Evolutionary conservation across 2,329 filamentous ascomycete genomes (phyloP), one percentile per base, ranked within the genome.

Genomic region (Ophiostoma ips): DNA sequence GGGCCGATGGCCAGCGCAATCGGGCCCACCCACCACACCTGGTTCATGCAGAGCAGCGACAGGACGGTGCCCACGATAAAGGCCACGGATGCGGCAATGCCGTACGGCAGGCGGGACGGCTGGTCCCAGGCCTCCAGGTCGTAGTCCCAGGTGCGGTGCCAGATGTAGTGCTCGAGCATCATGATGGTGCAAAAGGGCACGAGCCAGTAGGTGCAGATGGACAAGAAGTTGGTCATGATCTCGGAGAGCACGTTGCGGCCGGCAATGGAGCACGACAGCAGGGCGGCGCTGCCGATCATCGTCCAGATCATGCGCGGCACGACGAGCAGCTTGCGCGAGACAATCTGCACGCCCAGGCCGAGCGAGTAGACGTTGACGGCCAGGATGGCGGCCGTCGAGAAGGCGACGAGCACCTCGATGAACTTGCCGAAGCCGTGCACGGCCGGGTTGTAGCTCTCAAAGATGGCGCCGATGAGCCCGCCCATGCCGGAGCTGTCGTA

Each of bases 161-260:
- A 45, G 5, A 45, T 21, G 10, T 11, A 45, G 30, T 34, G 30
- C 43, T 45, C 43, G n/a, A 45, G 43, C 28, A 33, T 45, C 30
- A 33, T 45, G 16, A 45, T 45, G 12, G 11, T 19, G 12, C 43
- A 34, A 30, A 33, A 45, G 15, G 43, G 43, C 30, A 45, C 43
- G 2, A 45, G 43, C 43, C 43, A 45, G 30, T 45, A 45, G 13
- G 43, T 45, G 16, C 43, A 34, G 7, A 45, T 45, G 5, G 43
- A 45, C 30, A 45, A 19, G 12, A 45, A 45, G 30, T 45, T 45
- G 10, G 43, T 45, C 43, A 45, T 45, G 16, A 45, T 45, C 30
- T 45, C 43, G 9, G 40, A 9, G 2, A 43, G 40, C n/a, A 43
- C 40, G 30, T 43, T n/a, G 7, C 24, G 28, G 24, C 40, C 40